Evolutionary conservation across 1,284 basidiomycete species (phyloP).

Genomic region (Mrakiaceae sp.): DNA sequence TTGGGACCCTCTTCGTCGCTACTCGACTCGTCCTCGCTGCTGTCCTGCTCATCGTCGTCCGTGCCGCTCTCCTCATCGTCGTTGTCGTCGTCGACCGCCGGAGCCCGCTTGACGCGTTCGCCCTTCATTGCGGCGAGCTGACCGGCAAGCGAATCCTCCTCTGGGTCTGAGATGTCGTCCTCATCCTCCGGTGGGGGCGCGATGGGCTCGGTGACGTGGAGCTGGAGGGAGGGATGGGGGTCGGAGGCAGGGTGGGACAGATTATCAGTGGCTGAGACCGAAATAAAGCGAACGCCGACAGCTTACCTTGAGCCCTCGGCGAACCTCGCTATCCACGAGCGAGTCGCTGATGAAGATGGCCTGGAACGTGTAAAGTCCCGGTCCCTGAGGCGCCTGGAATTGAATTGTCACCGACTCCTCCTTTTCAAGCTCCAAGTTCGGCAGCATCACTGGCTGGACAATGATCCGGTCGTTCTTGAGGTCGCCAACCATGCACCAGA

Average conservation of each 20-base stretch:
- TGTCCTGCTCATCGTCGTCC: conserved; percentile 31
- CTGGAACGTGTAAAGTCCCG: conserved; percentile 82
- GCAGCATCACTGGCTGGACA: conserved; percentile 76
- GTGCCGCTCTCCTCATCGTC: conserved; percentile 42
- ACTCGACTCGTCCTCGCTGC: conserved; percentile 36
- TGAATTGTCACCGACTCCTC: conserved; percentile 68
- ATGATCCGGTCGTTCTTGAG: conserved; percentile 80
- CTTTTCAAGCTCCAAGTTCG: conserved; percentile 61
- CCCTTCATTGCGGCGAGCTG: conserved; percentile 99
- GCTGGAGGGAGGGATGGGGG: conserved; percentile 37
- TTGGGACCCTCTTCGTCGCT: conserved; percentile 33
- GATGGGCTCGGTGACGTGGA: conserved; percentile 66
- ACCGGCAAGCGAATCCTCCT: conserved; percentile 87
- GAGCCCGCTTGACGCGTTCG: conserved; percentile 60
- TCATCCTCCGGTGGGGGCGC: conserved; percentile 54
- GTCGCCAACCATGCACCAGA: conserved; percentile 86
- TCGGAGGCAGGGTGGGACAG: background rate
- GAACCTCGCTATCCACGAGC: conserved; percentile 70
- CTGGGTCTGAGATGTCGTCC: conserved; percentile 90
- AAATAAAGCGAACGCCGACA: conserved; percentile 16
- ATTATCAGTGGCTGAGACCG: background rate
- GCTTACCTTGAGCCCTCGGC: conserved; percentile 58
- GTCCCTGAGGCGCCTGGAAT: conserved; percentile 84
- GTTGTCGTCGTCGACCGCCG: conserved; percentile 40
- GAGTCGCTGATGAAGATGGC: conserved; percentile 77